These are phyloP conservation scores for Pisolithus thermaeus DNA, from an alignment of 1,284 basidiomycete genomes.

Conservation along the genomic window DNA sequence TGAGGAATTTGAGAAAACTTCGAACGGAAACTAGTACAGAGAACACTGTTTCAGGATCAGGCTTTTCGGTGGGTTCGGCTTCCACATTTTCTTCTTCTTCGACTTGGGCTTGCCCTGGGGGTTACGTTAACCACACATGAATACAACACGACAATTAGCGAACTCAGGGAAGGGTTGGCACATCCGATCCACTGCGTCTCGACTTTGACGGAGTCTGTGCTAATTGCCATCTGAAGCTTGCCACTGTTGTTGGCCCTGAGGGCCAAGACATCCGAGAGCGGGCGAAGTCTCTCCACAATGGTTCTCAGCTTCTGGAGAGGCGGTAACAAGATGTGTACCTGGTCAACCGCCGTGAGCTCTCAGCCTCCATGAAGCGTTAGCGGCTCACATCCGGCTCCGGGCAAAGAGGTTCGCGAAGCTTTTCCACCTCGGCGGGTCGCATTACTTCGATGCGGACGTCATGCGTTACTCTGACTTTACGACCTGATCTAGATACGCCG, in stretches of 20 bases:
- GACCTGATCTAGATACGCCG: slow-evolving; percentile 48
- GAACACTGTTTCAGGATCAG: slow-evolving; percentile 53
- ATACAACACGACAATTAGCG: slow-evolving; percentile 16
- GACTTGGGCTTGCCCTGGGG: slow-evolving; percentile 23
- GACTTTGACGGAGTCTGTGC: slow-evolving; percentile 66
- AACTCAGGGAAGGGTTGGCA: slow-evolving; percentile 62
- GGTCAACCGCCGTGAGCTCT: neutral
- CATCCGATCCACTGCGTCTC: slow-evolving; percentile 79
- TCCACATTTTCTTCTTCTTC: slow-evolving; percentile 34
- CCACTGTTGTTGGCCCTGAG: slow-evolving; percentile 66
- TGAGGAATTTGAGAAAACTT: slow-evolving; percentile 80
- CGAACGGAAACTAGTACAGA: slow-evolving; percentile 67
- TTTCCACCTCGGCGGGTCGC: slow-evolving; percentile 64
- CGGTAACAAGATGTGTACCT: slow-evolving; percentile 84
- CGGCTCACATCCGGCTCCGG: slow-evolving; percentile 76
- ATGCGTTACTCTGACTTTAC: slow-evolving; percentile 56
- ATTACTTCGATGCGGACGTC: slow-evolving; percentile 77
- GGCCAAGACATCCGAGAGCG: slow-evolving; percentile 72
- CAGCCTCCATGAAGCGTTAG: neutral
- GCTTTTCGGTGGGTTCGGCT: slow-evolving; percentile 27
- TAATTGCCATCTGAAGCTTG: slow-evolving; percentile 61
- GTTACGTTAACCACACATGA: slow-evolving; percentile 3
- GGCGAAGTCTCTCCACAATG: slow-evolving; percentile 69
- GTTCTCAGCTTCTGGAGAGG: slow-evolving; percentile 73
- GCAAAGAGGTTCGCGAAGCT: slow-evolving; percentile 77